Evolutionary conservation across 306 rosid species (phyloP), one percentile per base, ranked within the genome.

Genomic region (Purshia tridentata): DNA sequence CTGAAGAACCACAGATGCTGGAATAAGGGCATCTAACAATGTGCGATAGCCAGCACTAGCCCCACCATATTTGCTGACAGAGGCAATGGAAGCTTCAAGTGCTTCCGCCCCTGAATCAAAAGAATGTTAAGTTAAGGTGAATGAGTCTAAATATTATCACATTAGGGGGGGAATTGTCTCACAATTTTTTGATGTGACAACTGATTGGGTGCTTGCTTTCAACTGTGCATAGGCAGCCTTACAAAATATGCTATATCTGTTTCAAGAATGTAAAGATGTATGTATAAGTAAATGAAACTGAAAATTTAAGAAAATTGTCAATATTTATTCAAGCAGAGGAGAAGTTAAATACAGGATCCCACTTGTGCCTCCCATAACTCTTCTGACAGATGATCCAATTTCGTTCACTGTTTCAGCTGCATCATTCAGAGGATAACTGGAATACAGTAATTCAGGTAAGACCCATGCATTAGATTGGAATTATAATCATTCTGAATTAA

Each of bases 311-410:
- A 60, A 9, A 39, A 57, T 4, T 56, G 45, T 42, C 20, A 9
- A 37, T 68, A 23, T 45, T 74, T 48, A 73, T 68, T 64, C 58
- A 40, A 82, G 77, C 20, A 74, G 75, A 72, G 82, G 80, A 64
- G 65, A 75, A 71, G 84, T 44, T 35, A 65, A 51, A 76, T 89
- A 94, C 99, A 94, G 68, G 76, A 88, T 90, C 84, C 99, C 99
- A 76, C 99, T 88, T 53, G 97, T 94, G 80, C 99, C 96, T 52
- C 97, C 99, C 98, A 94, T 94, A 72, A 86, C 86, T 87, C 87
- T 86, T 82, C 88, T 78, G 69, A 94, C 78, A 67, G 97, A 84
- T 41, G 90, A 86, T 69, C 93, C 99, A 73, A 94, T 87, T 84
- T 88, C 97, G 55, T 85, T 72, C 47, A 88, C 83, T 67, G 99